A percentile compares a stretch with the other conserved stretches of the same genome.
Evolutionary conservation across 768 basidiomycete genomes (phyloP).

Genomic region (Tricholoma saponaceum): DNA sequence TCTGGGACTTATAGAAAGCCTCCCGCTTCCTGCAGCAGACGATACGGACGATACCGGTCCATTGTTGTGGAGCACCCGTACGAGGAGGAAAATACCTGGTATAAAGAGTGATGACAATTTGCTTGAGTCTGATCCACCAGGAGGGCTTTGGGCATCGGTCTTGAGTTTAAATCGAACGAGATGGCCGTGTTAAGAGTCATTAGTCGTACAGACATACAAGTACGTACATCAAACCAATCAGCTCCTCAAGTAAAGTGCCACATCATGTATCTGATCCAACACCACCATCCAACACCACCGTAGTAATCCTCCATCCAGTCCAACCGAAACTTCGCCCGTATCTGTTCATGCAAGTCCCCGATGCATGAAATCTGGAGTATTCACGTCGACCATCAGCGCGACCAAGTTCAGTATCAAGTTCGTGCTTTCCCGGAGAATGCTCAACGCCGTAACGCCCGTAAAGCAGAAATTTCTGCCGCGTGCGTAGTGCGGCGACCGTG

Average conservation of each 20-base stretch:
- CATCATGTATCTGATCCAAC: slow-evolving; percentile 92
- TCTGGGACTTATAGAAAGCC: no score
- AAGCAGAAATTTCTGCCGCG: slow-evolving; percentile 96
- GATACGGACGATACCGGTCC: no score
- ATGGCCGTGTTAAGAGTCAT: no score
- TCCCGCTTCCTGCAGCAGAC: no score
- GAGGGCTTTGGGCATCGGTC: no score
- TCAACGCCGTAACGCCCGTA: slow-evolving; percentile 99
- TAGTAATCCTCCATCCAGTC: slow-evolving; percentile 91
- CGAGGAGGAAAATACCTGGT: no score
- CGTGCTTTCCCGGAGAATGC: slow-evolving; percentile 91
- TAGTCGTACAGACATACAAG: no score
- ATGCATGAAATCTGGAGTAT: slow-evolving; percentile 95
- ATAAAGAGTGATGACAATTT: no score
- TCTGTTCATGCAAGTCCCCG: slow-evolving; percentile 85
- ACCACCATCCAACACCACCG: slow-evolving; percentile 85
- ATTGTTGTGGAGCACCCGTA: no score
- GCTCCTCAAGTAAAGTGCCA: slow-evolving; percentile 87
- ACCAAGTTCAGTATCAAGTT: slow-evolving; percentile 97
- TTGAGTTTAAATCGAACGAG: no score
- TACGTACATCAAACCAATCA: slow-evolving; percentile 30
- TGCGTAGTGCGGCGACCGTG: slow-evolving; percentile 89
- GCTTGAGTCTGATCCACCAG: no score
- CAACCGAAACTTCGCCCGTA: slow-evolving; percentile 94
- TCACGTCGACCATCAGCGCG: slow-evolving; percentile 95